Base-by-base conservation (phyloP, 2,329 filamentous ascomycete species). In the Clonostachys sp. region DNA sequence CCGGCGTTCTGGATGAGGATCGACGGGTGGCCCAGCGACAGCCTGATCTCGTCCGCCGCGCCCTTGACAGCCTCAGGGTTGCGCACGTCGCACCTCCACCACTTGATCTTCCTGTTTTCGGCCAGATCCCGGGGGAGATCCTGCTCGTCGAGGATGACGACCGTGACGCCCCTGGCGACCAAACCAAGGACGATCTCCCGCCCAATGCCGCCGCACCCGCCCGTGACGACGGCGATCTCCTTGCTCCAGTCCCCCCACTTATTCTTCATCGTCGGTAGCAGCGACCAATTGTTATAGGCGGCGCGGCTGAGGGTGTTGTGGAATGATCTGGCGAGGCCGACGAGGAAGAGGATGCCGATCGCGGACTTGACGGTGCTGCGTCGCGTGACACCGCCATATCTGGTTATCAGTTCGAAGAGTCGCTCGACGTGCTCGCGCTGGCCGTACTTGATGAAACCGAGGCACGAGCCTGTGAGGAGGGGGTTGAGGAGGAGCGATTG, bases 161-260 rank as follows among this genome's bases (percentile, higher is more conserved):
- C 84, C 53, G 80, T 86, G 55, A 87, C 72, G 2, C 78, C 80
- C 51, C 68, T 71, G 60, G 83, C 78, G 1, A 81, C 83, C 14
- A 94, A 71, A 46, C 84, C 62, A 52, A 75, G 73, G 13, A 86
- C 86, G 4, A 89, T 74, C 35, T 77, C 68, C 17, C 77, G 80
- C 12, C 88, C 88, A 57, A 92, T 90, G 0, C 88, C 88, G 48
- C 81, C 80, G 41, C 84, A 82, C 9, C 88, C 88, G 9, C 89
- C 87, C 0, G 88, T 91, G 17, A 91, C 75, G 41, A 91, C 70
- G 4, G 87, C 83, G 45, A 91, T 74, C 67, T 91, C 87, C 45
- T 74, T 76, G 18, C 72, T 67, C 84, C 86, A 90, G 60, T 82
- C 74, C 64, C 84, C 86, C 39, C 60, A 65, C 50, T 67, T 63